Conservation (phyloP, 1,284 basidiomycete genomes). For the Cryptococcus sp. region DNA sequence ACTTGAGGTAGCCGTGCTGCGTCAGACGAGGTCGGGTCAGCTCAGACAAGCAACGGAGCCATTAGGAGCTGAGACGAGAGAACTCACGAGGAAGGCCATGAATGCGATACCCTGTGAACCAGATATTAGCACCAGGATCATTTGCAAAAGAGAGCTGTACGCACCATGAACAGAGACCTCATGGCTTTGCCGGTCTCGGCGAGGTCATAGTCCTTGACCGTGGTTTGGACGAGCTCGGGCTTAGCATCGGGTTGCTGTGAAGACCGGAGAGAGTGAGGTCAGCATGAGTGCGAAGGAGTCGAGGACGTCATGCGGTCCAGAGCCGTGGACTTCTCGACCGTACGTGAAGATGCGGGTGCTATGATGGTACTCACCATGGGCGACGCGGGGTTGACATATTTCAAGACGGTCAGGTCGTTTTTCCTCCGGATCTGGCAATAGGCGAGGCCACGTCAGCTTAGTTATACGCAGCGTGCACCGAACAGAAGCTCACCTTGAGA, state of each 20-base stretch:
- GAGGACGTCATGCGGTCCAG: too few species aligned
- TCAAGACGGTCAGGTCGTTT: conserved; percentile 93
- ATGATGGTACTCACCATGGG: conserved; percentile 47
- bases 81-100: conserved; percentile 71
- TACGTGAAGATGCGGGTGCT: not conserved
- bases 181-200: conserved; percentile 83
- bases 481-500: conserved; percentile 30
- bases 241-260: conserved; percentile 65
- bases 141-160: conserved; percentile 8
- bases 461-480: not conserved
- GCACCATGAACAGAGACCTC: conserved; percentile 66
- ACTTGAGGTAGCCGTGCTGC: conserved; percentile 74
- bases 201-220: conserved; percentile 90
- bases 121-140: not conserved
- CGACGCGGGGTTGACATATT: conserved; percentile 67
- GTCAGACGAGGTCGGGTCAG: not conserved
- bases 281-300: not conserved
- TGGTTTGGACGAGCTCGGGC: conserved; percentile 84
- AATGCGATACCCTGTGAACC: conserved; percentile 66
- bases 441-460: conserved; percentile 2
- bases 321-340: too few species aligned
- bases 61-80: not conserved
- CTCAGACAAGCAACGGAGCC: not conserved
- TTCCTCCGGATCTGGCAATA: conserved; percentile 76
- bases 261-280: not conserved